Evolutionary conservation across 169 alveolate genomes (phyloP), one percentile per base, ranked within the genome.

Genomic region (Plasmodium reichenowi): DNA sequence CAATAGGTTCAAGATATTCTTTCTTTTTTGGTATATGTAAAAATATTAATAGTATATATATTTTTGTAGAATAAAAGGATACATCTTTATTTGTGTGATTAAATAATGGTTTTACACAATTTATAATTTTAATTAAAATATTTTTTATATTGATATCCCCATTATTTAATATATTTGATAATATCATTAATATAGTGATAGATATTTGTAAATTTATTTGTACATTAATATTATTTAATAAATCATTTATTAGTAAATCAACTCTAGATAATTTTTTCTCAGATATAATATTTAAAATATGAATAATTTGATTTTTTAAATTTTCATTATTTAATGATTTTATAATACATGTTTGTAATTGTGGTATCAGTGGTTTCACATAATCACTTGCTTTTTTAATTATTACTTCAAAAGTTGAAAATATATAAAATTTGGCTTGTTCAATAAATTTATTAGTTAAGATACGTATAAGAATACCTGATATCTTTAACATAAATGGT

Each of bases 381-480:
- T 45, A 59, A 62, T 71, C 72, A 67, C 88, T 72, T 26, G 87
- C 92, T 26, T 86, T 86, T 74, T 73, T 50, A 72, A 86, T 86
- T 71, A 86, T 38, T n/a, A 67, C 64, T 60, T 86, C 92, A 38
- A 86, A 86, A 32, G 87, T 70, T 7, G 86, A 72, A 54, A 86
- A 86, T 20, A 86, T 86, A 54, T 60, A 60, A 59, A 59, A 32
- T 72, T 86, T 86, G n/a, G 88, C 64, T 72, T 86, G 86, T 15
- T 86, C 92, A 29, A 70, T 86, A 26, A 71, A 72, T 86, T 86
- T 86, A 86, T 86, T 86, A 4, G 92, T 86, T 86, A 86, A 60
- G 38, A 86, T 58, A 47, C 92, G 85, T 72, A 86, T 86, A 32
- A 86, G 22, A 13, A 72, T 66, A 29, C 92, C 92, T 2, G 92